A percentile compares a stretch with the other conserved stretches of the same genome.
phyloP scores from a whole-genome alignment of 2,329 filamentous ascomycete genomes.

The Remersonia thermophila region DNA sequence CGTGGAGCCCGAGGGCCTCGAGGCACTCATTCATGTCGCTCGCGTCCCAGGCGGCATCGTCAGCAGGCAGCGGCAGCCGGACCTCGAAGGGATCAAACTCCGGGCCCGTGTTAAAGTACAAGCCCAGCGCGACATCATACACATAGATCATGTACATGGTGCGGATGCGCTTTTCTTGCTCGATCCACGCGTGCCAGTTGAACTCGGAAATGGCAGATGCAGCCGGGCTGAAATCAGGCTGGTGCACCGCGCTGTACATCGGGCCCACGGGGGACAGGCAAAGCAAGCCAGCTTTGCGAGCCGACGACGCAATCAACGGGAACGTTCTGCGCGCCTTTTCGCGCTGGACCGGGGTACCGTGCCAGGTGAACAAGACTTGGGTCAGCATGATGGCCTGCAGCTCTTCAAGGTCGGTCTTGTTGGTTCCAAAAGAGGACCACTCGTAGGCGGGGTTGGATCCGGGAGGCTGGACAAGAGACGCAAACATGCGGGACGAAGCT shows the following conservation, averaged over 20 bases:
- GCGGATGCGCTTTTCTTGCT: constrained; percentile 57
- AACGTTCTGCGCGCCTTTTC: constrained; percentile 49
- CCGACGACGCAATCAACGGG: constrained; percentile 42
- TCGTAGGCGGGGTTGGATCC: constrained; percentile 28
- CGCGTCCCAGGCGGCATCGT: constrained; percentile 66
- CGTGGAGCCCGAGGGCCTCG: constrained; percentile 51
- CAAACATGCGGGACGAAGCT: constrained; percentile 40
- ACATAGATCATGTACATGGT: constrained; percentile 54
- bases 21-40: constrained; percentile 46
- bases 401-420: constrained; percentile 44
- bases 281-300: constrained; percentile 44
- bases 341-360: constrained; percentile 54
- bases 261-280: constrained; percentile 37
- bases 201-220: constrained; percentile 40
- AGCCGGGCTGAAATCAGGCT: constrained; percentile 35
- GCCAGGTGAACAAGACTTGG: constrained; percentile 53
- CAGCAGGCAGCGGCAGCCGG: constrained; percentile 54
- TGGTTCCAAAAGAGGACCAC: constrained; percentile 24
- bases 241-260: constrained; percentile 48
- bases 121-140: constrained; percentile 49
- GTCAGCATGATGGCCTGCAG: constrained; percentile 54
- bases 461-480: constrained; percentile 28
- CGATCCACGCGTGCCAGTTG: constrained; percentile 55
- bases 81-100: constrained; percentile 54
- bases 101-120: constrained; percentile 59